Conservation (phyloP, 108 stramenopile genomes). For the Pseudonitzschia pungens region DNA sequence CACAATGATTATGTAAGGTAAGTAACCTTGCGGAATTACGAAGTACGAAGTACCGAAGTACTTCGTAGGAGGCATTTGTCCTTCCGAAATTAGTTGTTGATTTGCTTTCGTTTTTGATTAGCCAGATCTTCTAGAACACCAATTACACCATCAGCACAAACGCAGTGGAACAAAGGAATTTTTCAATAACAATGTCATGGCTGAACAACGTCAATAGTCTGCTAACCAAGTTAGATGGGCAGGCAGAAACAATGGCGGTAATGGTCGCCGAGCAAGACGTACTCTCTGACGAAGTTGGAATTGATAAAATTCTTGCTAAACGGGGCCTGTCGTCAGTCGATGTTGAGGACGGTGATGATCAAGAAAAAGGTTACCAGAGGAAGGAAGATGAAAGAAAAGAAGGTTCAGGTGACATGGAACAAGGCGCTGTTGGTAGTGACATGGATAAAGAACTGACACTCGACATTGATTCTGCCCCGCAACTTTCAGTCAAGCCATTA, state of each 20-base stretch:
- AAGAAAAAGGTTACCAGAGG: constrained; percentile 6
- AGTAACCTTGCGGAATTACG: too few species aligned
- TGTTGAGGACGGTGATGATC: constrained; percentile 23
- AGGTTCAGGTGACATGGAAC: not conserved
- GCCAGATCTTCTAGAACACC: too few species aligned
- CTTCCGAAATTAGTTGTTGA: too few species aligned
- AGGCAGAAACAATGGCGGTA: constrained; percentile 69
- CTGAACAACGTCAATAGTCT: constrained; percentile 61
- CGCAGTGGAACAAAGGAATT: too few species aligned
- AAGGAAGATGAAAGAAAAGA: not conserved
- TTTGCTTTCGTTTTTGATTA: too few species aligned
- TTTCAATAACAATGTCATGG: constrained; percentile 41
- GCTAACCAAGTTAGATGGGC: constrained; percentile 71
- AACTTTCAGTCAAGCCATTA: not conserved
- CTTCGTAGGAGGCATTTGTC: too few species aligned
- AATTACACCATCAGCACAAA: too few species aligned
- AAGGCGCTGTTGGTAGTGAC: not conserved
- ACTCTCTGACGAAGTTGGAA: constrained; percentile 19
- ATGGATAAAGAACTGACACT: not conserved
- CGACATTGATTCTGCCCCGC: not conserved
- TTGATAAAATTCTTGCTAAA: constrained; percentile 48
- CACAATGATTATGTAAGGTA: too few species aligned
- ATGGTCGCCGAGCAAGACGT: constrained; percentile 30
- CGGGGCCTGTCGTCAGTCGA: constrained; percentile 39
- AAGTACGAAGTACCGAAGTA: too few species aligned